A percentile compares a stretch with the other conserved stretches of the same genome.
phyloP scores from a whole-genome alignment of 345 rosid species.

The Garcia nutans region DNA sequence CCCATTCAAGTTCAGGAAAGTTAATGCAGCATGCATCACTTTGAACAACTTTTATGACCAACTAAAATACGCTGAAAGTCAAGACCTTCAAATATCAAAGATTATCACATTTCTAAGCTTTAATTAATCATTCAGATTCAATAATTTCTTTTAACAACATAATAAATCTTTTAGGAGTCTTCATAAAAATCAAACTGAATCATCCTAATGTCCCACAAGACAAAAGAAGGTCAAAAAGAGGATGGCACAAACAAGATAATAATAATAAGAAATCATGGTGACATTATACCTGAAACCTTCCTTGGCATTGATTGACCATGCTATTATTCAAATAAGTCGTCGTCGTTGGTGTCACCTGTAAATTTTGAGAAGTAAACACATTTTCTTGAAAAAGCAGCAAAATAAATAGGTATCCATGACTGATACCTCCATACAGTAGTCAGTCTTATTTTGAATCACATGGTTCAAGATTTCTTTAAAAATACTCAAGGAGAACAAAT shows the following conservation, averaged over 20 bases:
- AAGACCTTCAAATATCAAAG: conserved; percentile 4
- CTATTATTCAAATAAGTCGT: conserved; percentile 15
- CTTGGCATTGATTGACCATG: conserved; percentile 21
- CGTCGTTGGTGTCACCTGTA: conserved; percentile 40
- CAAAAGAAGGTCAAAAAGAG: neutral
- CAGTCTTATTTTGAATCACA: conserved; percentile 46
- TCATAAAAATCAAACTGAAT: neutral
- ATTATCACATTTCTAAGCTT: neutral
- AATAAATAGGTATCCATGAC: conserved; percentile 11
- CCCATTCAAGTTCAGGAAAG: neutral
- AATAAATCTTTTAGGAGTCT: neutral
- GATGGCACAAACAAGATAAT: neutral
- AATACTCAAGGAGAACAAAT: conserved; percentile 38
- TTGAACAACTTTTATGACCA: neutral
- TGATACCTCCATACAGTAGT: conserved; percentile 60
- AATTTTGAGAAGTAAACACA: conserved; percentile 10
- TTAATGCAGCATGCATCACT: neutral
- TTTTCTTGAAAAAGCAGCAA: neutral
- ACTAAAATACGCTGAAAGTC: neutral
- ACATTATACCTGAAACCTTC: conserved; percentile 41
- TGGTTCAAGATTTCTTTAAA: conserved; percentile 53
- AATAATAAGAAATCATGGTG: conserved; percentile 1
- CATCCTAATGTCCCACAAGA: neutral
- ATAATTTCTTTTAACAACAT: neutral
- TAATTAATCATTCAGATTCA: neutral